Evolutionary conservation across 495 filamentous ascomycete genomes (phyloP), one percentile per base, ranked within the genome.

Genomic region (Neurospora sp.): DNA sequence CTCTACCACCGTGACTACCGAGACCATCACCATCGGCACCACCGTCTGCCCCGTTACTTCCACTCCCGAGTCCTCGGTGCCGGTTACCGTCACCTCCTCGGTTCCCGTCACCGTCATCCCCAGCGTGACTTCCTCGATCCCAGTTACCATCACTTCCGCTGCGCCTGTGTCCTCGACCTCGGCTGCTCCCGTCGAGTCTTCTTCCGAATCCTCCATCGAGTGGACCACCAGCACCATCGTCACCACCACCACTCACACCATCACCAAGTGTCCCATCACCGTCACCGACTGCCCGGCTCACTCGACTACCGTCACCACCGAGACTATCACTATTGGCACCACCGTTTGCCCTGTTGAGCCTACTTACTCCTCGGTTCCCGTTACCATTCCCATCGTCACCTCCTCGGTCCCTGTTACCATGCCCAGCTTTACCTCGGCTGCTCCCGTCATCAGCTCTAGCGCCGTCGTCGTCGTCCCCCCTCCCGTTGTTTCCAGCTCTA

Each of bases 161-260:
- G 48, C 48, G 1, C 48, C 48, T 27, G 48, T 53, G 9, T 53
- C 48, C 10, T 53, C 48, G 20, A 27, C 48, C 42, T 40, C 38
- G 20, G 37, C 35, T 45, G 20, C 14, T 17, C 72, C 22, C 17
- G 14, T n/a, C 45, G 27, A 20, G 10, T 40, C 73, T 27, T 39
- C 35, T 20, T 70, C 69, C 27, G 20, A 59, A 22, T 73, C 74
- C 27, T 72, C 71, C 44, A 71, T 70, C 69, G 22, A 72, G 71
- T 83, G 83, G 45, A 89, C 87, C 59, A 87, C 85, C 40, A 87
- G 84, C 31, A 90, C 88, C 61, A 82, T 89, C 12, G 87, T 84
- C 74, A 82, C 83, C n/a, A 91, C 89, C 17, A 87, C 84, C 69
- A 81, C 84, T 71, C 78, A 86, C 70, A 90, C 89, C 4, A 81